These are phyloP conservation scores for Colletotrichum phormii DNA, from an alignment of 2,329 filamentous ascomycete species.

Conservation along the genomic window DNA sequence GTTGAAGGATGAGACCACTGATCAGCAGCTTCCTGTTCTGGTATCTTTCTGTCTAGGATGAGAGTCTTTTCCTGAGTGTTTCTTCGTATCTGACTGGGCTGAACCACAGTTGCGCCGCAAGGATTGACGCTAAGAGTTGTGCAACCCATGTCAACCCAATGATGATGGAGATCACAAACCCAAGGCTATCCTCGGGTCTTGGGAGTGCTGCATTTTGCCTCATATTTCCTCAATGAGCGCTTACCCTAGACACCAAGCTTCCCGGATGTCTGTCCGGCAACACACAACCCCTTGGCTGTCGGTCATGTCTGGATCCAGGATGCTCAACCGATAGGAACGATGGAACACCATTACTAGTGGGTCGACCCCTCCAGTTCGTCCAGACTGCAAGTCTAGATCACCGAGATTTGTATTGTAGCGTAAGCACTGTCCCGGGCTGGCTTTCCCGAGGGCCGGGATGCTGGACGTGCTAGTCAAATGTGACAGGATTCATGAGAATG, in stretches of 20 bases:
- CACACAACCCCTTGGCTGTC: background rate
- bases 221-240: background rate
- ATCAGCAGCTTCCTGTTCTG: slow-evolving; percentile 12
- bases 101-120: background rate
- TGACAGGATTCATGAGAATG: background rate
- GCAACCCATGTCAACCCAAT: background rate
- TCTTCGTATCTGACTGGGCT: background rate
- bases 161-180: background rate
- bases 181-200: background rate
- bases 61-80: background rate
- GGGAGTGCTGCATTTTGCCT: background rate
- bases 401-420: background rate
- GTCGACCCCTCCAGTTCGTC: background rate
- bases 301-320: background rate
- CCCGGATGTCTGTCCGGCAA: background rate
- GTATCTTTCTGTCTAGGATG: background rate
- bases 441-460: slow-evolving; percentile 1
- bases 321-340: background rate
- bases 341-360: background rate
- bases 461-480: background rate
- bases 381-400: background rate
- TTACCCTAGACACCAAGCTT: background rate
- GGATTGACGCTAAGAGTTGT: slow-evolving; percentile 20
- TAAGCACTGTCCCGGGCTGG: background rate
- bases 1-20: slow-evolving; percentile 13